Percentiles rank a stretch among this genome's conserved stretches.
Evolutionary conservation across 2,329 filamentous ascomycete species (phyloP).

Genomic region (Ophiostoma triangulosporum): DNA sequence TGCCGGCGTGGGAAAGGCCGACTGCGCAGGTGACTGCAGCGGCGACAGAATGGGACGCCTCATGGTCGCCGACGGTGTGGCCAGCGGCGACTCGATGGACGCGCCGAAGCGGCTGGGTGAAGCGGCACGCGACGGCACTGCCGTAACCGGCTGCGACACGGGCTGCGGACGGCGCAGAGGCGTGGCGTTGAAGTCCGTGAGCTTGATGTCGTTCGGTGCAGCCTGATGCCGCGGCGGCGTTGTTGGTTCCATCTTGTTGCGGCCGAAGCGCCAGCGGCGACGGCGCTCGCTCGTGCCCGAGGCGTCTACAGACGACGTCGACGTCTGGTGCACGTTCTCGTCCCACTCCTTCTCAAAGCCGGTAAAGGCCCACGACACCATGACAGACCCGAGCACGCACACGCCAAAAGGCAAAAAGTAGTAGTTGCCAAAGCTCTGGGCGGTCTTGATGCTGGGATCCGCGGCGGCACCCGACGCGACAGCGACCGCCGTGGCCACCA

Average conservation of each 20-base stretch:
- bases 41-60: slow-evolving; percentile 6
- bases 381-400: slow-evolving; percentile 39
- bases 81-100: not conserved
- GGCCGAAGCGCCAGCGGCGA: not conserved
- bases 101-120: not conserved
- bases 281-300: not conserved
- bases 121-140: slow-evolving; percentile 1
- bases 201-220: not conserved
- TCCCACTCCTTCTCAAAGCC: slow-evolving; percentile 48
- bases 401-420: slow-evolving; percentile 54
- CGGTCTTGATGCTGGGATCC: slow-evolving; percentile 2
- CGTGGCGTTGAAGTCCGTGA: not conserved
- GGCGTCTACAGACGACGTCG: not conserved
- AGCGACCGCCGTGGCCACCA: slow-evolving; percentile 62
- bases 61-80: not conserved
- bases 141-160: not conserved
- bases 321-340: not conserved
- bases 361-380: slow-evolving; percentile 55
- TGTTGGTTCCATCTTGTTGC: not conserved
- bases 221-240: not conserved
- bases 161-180: not conserved
- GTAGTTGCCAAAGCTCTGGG: slow-evolving; percentile 36
- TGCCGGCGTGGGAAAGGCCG: not conserved
- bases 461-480: slow-evolving; percentile 34
- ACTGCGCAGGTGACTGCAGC: slow-evolving; percentile 1